These are phyloP conservation scores for Starmerella sirachaensis DNA, from an alignment of 805 yeast species.

Conservation along the genomic window DNA sequence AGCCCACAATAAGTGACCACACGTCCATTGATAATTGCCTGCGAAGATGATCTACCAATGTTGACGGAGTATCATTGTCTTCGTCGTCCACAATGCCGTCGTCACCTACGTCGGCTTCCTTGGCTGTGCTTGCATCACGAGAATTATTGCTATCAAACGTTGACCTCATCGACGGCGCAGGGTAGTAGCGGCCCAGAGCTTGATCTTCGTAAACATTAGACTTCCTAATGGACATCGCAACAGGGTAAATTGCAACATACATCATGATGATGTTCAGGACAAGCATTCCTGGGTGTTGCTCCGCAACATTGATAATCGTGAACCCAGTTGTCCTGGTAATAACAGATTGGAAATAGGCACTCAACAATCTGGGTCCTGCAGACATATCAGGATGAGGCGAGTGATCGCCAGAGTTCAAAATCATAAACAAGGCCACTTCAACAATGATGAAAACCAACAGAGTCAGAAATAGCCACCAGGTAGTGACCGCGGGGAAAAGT, in stretches of 20 bases:
- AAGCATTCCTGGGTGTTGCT: constrained; percentile 79
- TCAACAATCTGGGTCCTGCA: constrained; percentile 57
- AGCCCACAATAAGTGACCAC: constrained; percentile 82
- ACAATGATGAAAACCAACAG: constrained; percentile 58
- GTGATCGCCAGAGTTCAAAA: constrained; percentile 46
- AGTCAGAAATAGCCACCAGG: constrained; percentile 80
- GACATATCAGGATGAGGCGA: constrained; percentile 41
- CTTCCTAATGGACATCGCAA: constrained; percentile 91
- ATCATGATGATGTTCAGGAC: constrained; percentile 92
- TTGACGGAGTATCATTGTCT: constrained; percentile 29
- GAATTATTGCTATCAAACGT: constrained; percentile 7
- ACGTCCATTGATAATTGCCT: constrained; percentile 86
- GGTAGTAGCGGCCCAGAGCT: constrained; percentile 73
- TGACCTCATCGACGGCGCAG: constrained; percentile 6
- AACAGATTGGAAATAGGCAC: constrained; percentile 82
- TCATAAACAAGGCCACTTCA: constrained; percentile 69
- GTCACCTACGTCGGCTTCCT: constrained; percentile 12
- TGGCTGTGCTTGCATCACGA: constrained; percentile 9
- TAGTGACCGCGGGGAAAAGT: constrained; percentile 81
- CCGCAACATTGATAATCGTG: constrained; percentile 53
- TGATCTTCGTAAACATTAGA: constrained; percentile 98
- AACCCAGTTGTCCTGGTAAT: constrained; percentile 94
- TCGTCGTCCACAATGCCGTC: constrained; percentile 23
- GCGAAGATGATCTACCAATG: constrained; percentile 48
- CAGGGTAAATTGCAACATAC: constrained; percentile 93